A percentile compares a stretch with the other conserved stretches of the same genome.
These are phyloP conservation scores for Ophiostoma sp. DNA, from an alignment of 2,329 filamentous ascomycete species.

Conservation along the genomic window DNA sequence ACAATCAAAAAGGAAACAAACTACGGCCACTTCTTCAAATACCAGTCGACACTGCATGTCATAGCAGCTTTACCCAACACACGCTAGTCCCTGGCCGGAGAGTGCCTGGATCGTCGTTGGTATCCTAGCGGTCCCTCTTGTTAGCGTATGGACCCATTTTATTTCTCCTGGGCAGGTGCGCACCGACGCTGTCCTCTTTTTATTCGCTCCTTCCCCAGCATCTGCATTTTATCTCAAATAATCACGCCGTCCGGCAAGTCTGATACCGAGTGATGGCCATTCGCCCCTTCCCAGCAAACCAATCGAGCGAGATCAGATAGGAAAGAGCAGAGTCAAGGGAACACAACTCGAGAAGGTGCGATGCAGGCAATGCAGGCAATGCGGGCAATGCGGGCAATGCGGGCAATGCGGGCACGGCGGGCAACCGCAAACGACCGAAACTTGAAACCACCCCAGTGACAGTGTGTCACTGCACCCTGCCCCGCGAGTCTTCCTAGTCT, in stretches of 20 bases:
- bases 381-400: too few species aligned
- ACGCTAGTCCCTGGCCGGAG: conserved; percentile 10
- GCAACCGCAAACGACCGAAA: not conserved
- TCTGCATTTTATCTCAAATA: not conserved
- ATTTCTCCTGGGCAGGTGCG: too few species aligned
- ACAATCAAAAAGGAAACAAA: too few species aligned
- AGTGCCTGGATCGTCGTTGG: not conserved
- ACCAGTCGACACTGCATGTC: too few species aligned
- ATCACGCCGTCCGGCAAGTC: not conserved
- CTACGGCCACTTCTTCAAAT: too few species aligned
- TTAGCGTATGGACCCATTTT: not conserved
- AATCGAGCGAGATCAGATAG: not conserved
- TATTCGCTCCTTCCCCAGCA: not conserved
- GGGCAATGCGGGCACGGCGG: not conserved
- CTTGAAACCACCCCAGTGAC: conserved; percentile 1
- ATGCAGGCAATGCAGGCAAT: not conserved
- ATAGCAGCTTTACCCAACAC: not conserved
- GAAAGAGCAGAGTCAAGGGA: not conserved
- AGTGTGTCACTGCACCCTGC: not conserved
- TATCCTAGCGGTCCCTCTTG: not conserved
- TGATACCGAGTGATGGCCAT: not conserved
- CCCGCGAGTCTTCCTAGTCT: not conserved
- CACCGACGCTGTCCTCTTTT: not conserved
- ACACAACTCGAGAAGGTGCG: not conserved
- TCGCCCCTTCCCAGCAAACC: not conserved